Base-by-base conservation (phyloP, 2,329 filamentous ascomycete genomes). In the Helotiales sp. region DNA sequence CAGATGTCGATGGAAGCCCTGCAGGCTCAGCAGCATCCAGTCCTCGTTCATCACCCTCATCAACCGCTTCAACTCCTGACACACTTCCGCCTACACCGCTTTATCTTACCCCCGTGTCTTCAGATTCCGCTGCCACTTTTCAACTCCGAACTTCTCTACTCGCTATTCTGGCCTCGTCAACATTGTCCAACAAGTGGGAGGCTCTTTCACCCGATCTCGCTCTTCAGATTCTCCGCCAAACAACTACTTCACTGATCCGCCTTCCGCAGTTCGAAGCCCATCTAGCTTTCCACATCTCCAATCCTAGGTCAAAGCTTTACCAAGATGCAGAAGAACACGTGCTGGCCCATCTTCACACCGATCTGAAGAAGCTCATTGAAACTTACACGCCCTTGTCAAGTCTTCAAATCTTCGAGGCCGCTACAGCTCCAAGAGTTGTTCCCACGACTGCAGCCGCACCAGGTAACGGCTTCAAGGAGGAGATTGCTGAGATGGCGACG, bases 401-500 rank as follows among this genome's bases (percentile, higher is more conserved):
- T 34, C 63, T 74, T 4, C 75, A 77, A 62, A 75, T 78, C 8
- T 78, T 77, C 63, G 76, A 78, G 50, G 69, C 72, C 8, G 76
- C 75, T 20, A 77, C 75, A 10, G 66, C 66, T 32, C 74, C 75
- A 3, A 75, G 69, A 64, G 40, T 54, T 24, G 60, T 67, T 10
- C 55, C 70, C 4, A 61, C 65, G 17, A 52, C 26, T 40, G 24
- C 67, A 2, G 32, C 22, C 22, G 6, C 45, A 15, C 66, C 63
- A 22, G 13, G 15, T 2, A 65, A 20, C 45, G 69, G 63, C 6
- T 43, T 62, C 13, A 77, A 74, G 37, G 74, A 75, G 5, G 74
- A 77, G 24, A 71, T 91, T 43, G 83, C 85, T 50, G 89, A 93
- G 66, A 87, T 97, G 77, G 88, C 92, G 0, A 90, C 89, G 52